phyloP scores from a whole-genome alignment of 352 stramenopile genomes.

The Achlya hypogyna region DNA sequence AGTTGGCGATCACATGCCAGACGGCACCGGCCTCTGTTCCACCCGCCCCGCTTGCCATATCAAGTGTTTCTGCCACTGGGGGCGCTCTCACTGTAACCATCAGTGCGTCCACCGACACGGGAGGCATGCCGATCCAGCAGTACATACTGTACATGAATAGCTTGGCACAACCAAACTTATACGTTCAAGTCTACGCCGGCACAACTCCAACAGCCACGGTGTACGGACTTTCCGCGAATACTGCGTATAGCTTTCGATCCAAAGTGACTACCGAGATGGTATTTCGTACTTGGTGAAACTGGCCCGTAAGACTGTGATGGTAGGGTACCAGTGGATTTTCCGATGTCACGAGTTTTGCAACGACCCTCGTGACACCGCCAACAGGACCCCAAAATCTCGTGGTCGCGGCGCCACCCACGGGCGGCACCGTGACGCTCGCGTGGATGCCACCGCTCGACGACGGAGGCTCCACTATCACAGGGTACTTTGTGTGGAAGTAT shows the following conservation, averaged over 20 bases:
- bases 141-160: not conserved
- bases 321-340: not conserved
- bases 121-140: not conserved
- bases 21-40: not conserved
- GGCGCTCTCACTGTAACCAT: not conserved
- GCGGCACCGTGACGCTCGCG: not conserved
- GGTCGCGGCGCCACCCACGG: not conserved
- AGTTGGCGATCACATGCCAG: not conserved
- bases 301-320: no score
- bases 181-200: not conserved
- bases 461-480: not conserved
- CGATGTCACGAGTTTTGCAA: not conserved
- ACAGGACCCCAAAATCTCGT: not conserved
- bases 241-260: not conserved
- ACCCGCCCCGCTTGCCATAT: not conserved
- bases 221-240: not conserved
- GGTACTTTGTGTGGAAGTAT: not conserved
- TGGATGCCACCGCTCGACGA: not conserved
- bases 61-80: not conserved
- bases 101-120: not conserved
- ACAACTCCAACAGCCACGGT: not conserved
- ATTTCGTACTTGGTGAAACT: no score
- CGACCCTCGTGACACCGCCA: not conserved
- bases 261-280: not conserved
- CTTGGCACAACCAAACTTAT: not conserved